Evolutionary conservation across 768 basidiomycete genomes (phyloP).

Genomic region (Amanita pallidorosea): DNA sequence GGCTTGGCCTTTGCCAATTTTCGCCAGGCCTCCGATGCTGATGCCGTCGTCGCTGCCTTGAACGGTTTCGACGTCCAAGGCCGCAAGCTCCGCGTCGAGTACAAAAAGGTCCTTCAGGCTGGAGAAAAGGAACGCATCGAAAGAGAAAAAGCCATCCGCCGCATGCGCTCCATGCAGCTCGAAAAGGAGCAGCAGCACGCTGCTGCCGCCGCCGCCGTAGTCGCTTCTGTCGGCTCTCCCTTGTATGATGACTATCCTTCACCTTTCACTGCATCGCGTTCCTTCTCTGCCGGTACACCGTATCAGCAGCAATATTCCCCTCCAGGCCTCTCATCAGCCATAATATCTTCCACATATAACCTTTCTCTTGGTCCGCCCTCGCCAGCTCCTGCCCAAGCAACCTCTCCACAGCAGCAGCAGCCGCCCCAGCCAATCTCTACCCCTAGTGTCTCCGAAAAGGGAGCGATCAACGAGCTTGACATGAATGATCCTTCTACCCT

Average conservation of each 20-base stretch:
- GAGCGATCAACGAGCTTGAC: slow-evolving; percentile 67
- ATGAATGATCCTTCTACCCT: slow-evolving; percentile 92
- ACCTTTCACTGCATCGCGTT: slow-evolving; percentile 60
- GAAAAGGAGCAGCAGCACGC: slow-evolving; percentile 73
- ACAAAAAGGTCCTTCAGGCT: slow-evolving; percentile 98
- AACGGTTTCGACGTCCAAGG: slow-evolving; percentile 96
- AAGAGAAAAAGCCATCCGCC: slow-evolving; percentile 92
- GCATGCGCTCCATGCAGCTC: slow-evolving; percentile 96
- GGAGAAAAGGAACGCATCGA: slow-evolving; percentile 99
- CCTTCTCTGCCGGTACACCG: slow-evolving; percentile 52
- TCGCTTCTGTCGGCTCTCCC: slow-evolving; percentile 19
- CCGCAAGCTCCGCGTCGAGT: slow-evolving; percentile 95
- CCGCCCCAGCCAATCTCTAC: slow-evolving; percentile 42
- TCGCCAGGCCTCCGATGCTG: slow-evolving; percentile 82
- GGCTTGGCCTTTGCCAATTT: slow-evolving; percentile 99
- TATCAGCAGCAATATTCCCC: slow-evolving; percentile 60
- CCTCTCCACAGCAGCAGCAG: not conserved
- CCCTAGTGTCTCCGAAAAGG: slow-evolving; percentile 57
- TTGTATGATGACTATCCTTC: slow-evolving; percentile 67
- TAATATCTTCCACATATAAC: slow-evolving; percentile 36
- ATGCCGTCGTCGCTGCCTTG: slow-evolving; percentile 89
- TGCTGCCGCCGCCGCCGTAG: not conserved
- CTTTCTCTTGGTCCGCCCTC: slow-evolving; percentile 39
- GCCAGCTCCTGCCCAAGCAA: slow-evolving; percentile 31
- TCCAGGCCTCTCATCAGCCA: slow-evolving; percentile 33